Base-by-base conservation (phyloP, 2,329 filamentous ascomycete genomes). In the Pseudogymnoascus sp. region DNA sequence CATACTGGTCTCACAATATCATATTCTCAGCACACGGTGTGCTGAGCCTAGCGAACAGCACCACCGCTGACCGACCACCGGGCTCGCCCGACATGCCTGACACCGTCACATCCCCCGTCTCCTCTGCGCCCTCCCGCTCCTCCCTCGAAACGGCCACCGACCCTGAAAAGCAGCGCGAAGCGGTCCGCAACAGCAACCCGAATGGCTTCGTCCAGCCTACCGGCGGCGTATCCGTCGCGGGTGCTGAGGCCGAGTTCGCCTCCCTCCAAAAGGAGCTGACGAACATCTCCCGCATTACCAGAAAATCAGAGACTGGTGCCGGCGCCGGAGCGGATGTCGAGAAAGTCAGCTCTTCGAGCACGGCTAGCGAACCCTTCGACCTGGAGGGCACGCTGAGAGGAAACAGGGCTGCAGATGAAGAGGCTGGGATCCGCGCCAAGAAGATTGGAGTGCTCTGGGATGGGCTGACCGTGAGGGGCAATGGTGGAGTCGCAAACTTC, bases 371-470 rank as follows among this genome's bases (percentile, higher is more conserved):
- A 62, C 78, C 81, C 8, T 96, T 94, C 74, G 87, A 96, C 71
- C 79, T 96, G 38, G 90, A 96, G 73, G 75, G 79, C 7, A 86
- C 87, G 3, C 77, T 96, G 64, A 84, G 89, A 48, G 90, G 90
- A 2, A 86, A 86, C 62, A 81, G 88, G 62, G 83, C 81, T 51
- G 87, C 90, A 7, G 89, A 91, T 70, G 81, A 83, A 64, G 85
- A 88, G 65, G 89, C 89, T 5, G 91, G 91, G 0, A 95, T 95
- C 74, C 87, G 86, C 64, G 81, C 86, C 4, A 95, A 95, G 78
- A 85, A 88, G 68, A 88, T 92, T 64, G 89, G 90, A 31, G 89
- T 91, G 0, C 83, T 89, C 65, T 95, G 90, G 90, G 84, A 94
- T 61, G 80, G 82, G 15, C 76, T 95, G 58, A 90, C 88, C 0